Conservation (phyloP, 441 rosid genomes). For the Iberis amara region DNA sequence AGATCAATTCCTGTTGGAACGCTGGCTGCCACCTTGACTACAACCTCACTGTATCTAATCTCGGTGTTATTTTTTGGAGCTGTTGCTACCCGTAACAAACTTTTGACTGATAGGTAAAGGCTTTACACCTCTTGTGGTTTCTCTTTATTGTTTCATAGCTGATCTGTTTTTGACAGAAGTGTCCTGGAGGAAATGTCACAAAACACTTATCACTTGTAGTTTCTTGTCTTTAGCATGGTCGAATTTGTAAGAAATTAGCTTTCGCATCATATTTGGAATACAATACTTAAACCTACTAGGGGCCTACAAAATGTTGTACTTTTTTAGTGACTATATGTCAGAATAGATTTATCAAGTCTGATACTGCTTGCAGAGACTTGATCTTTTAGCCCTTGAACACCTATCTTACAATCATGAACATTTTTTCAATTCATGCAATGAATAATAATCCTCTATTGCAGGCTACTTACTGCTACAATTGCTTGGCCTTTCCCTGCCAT, state of each 20-base stretch:
- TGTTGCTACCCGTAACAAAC: conserved; percentile 76
- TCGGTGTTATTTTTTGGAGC: conserved; percentile 85
- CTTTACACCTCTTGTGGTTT: conserved; percentile 10
- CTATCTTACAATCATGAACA: conserved; percentile 2
- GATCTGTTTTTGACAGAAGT: conserved; percentile 15
- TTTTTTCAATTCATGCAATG: neutral
- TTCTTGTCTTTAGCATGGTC: conserved; percentile 17
- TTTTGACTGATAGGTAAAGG: conserved; percentile 87
- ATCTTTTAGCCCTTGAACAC: conserved; percentile 11
- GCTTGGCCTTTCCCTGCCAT: conserved; percentile 96
- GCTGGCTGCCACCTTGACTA: conserved; percentile 84
- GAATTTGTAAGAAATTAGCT: conserved; percentile 13
- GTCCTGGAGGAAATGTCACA: conserved; percentile 18
- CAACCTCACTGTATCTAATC: conserved; percentile 64
- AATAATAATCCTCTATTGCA: conserved; percentile 35
- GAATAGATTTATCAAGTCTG: conserved; percentile 13
- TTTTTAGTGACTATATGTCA: neutral
- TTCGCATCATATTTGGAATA: conserved; percentile 1
- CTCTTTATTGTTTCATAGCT: conserved; percentile 3
- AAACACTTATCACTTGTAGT: conserved; percentile 9
- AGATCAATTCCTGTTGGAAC: conserved; percentile 94
- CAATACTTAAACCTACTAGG: conserved; percentile 9
- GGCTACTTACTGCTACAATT: conserved; percentile 91
- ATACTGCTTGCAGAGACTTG: conserved; percentile 14
- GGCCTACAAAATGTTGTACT: conserved; percentile 10